phyloP scores from a whole-genome alignment of 2,329 filamentous ascomycete species.

The Arachnomyces sp. region DNA sequence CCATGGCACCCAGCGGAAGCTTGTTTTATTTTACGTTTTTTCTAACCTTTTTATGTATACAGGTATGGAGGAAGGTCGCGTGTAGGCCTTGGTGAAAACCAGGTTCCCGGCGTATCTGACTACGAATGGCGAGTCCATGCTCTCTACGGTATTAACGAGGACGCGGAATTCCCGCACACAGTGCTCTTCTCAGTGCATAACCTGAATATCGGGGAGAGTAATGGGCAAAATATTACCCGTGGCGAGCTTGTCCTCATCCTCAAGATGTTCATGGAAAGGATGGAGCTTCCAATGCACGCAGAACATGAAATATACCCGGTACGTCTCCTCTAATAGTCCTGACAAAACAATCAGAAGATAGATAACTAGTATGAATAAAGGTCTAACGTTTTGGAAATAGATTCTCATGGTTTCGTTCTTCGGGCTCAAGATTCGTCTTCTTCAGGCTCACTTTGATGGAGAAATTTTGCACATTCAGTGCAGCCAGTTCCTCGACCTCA shows the following conservation, averaged over 20 bases:
- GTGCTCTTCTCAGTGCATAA: not conserved
- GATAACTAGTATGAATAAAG: too few species aligned
- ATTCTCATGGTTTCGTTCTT: not conserved
- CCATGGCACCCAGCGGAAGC: too few species aligned
- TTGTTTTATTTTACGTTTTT: too few species aligned
- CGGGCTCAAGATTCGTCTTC: not conserved
- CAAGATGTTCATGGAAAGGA: not conserved
- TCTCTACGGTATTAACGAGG: not conserved
- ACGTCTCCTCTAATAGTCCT: not conserved
- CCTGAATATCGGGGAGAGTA: not conserved
- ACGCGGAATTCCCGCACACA: not conserved
- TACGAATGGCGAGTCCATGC: too few species aligned
- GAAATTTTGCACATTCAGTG: not conserved
- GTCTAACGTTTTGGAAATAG: too few species aligned
- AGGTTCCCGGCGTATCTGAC: too few species aligned
- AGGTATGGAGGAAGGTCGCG: too few species aligned
- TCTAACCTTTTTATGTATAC: too few species aligned
- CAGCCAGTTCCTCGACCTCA: not conserved
- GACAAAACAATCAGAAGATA: too few species aligned
- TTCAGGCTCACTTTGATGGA: constrained; percentile 1
- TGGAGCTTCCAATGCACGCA: not conserved
- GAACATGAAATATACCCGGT: not conserved
- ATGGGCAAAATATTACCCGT: not conserved
- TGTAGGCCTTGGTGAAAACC: too few species aligned
- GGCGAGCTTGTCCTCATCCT: not conserved